phyloP scores from a whole-genome alignment of 2,329 filamentous ascomycete species.

The Venturia aucupariae region DNA sequence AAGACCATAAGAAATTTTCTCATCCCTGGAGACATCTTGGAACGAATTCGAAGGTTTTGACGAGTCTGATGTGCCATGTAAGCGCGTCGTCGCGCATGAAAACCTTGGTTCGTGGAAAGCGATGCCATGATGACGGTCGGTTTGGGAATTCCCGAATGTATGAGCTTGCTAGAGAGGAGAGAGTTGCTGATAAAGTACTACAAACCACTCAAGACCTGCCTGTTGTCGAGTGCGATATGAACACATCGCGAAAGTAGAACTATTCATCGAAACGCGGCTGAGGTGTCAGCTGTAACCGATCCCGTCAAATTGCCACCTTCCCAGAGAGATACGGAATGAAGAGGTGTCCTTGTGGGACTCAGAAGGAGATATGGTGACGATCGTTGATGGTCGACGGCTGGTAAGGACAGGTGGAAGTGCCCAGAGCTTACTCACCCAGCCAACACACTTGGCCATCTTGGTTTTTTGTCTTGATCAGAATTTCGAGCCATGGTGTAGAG shows the following conservation, averaged over 20 bases:
- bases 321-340: background rate
- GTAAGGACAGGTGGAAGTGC: background rate
- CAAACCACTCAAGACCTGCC: background rate
- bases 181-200: background rate
- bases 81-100: background rate
- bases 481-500: background rate
- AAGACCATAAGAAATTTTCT: background rate
- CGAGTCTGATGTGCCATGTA: background rate
- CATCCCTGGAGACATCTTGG: background rate
- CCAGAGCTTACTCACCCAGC: background rate
- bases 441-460: background rate
- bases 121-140: background rate
- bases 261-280: background rate
- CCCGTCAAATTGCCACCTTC: background rate
- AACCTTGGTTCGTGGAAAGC: background rate
- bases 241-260: background rate
- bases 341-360: conserved; percentile 1
- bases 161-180: background rate
- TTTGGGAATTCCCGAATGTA: background rate
- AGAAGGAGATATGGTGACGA: background rate
- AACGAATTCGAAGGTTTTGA: background rate
- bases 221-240: background rate
- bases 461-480: background rate
- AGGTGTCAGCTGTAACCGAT: background rate
- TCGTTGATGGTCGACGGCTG: background rate